A percentile compares a stretch with the other conserved stretches of the same genome.
These are phyloP conservation scores for Diplodia scrobiculata DNA, from an alignment of 2,329 filamentous ascomycete genomes.

Conservation along the genomic window DNA sequence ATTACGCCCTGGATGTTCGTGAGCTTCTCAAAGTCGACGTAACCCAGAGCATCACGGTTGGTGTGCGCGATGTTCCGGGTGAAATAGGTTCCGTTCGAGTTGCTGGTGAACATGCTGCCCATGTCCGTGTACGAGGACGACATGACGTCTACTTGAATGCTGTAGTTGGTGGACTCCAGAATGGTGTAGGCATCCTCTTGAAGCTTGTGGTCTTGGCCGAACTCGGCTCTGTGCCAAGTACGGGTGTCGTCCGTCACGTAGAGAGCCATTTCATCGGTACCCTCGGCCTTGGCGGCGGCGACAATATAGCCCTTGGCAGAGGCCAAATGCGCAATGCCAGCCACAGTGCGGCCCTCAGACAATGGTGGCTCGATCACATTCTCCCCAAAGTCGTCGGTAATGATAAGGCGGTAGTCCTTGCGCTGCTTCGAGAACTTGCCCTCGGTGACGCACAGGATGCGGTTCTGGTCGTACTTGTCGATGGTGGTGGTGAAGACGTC, in stretches of 20 bases:
- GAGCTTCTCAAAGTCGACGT: slow-evolving; percentile 95
- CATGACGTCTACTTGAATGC: slow-evolving; percentile 93
- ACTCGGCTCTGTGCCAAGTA: slow-evolving; percentile 89
- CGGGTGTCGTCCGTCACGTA: slow-evolving; percentile 83
- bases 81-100: slow-evolving; percentile 96
- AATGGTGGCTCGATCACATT: slow-evolving; percentile 68
- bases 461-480: slow-evolving; percentile 65
- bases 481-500: slow-evolving; percentile 71
- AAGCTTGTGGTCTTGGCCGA: slow-evolving; percentile 74
- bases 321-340: slow-evolving; percentile 79
- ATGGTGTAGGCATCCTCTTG: slow-evolving; percentile 88
- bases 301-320: slow-evolving; percentile 84
- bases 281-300: slow-evolving; percentile 74
- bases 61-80: slow-evolving; percentile 89
- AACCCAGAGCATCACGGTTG: slow-evolving; percentile 73
- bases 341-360: slow-evolving; percentile 70
- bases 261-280: slow-evolving; percentile 86
- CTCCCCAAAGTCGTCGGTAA: slow-evolving; percentile 75
- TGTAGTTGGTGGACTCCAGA: slow-evolving; percentile 95
- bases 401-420: slow-evolving; percentile 74
- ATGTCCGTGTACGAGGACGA: slow-evolving; percentile 68
- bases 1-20: slow-evolving; percentile 89
- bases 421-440: slow-evolving; percentile 70
- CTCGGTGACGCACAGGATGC: slow-evolving; percentile 77
- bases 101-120: slow-evolving; percentile 90